These are phyloP conservation scores for Jaltomata sinuosa DNA, from an alignment of 257 asterid species.

Conservation along the genomic window DNA sequence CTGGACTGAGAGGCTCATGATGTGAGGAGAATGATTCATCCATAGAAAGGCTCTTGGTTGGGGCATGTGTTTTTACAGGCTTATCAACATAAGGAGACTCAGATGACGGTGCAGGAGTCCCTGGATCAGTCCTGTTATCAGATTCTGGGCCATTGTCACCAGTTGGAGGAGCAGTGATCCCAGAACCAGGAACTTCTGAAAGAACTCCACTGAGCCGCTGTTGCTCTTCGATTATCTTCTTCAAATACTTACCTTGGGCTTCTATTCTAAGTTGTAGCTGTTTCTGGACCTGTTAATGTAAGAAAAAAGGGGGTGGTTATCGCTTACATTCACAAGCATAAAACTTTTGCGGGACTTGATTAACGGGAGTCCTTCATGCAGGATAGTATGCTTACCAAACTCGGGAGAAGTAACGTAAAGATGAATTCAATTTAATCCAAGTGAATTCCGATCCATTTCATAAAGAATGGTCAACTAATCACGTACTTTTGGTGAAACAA, in stretches of 20 bases:
- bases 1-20: constrained; percentile 81
- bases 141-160: constrained; percentile 38
- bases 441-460: background rate
- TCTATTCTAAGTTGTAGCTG: constrained; percentile 90
- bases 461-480: background rate
- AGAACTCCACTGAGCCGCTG: constrained; percentile 75
- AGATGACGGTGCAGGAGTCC: constrained; percentile 77
- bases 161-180: constrained; percentile 27
- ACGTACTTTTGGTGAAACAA: background rate
- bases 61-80: constrained; percentile 33
- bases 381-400: background rate
- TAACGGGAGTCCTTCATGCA: background rate
- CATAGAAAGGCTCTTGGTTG: constrained; percentile 48
- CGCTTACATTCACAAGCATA: background rate
- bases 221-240: constrained; percentile 94
- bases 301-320: background rate
- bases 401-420: background rate
- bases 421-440: background rate
- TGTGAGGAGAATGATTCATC: constrained; percentile 78
- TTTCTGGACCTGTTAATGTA: constrained; percentile 64
- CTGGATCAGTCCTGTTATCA: constrained; percentile 53
- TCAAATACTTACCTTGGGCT: constrained; percentile 96
- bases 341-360: background rate
- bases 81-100: constrained; percentile 53
- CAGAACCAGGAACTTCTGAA: constrained; percentile 52